Base-by-base conservation (phyloP, 371 early-diverging fungal genomes). In the Mycotypha africana region DNA sequence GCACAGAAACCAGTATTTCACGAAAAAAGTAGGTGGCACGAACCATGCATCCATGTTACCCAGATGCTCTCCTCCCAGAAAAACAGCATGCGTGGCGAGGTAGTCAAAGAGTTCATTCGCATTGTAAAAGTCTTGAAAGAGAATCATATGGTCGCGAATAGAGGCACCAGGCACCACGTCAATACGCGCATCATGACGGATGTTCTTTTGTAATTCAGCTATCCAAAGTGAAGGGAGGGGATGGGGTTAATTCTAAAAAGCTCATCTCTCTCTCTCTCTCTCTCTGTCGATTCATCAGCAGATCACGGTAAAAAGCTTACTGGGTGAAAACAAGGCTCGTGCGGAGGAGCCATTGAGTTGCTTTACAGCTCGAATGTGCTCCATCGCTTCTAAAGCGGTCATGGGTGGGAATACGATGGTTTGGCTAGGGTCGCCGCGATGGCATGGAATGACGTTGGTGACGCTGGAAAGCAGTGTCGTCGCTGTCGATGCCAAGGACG, bases 1-100 rank as follows among this genome's bases (percentile, higher is more conserved):
- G 34, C 59, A 60, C 22, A 69, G 46, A 53, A 59, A 69, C 70
- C 70, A 69, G 32, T 62, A 69, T 25, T 47, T 56, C 16, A 58
- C 42, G 9, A 62, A 45, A 30, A 69, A 69, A 7, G 36, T 39
- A 4, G 70, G 70, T 31, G 65, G 63, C 9, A 62, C 63, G 46
- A 62, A 57, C 70, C 70, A 69, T 15, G 62, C 38, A 28, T 69
- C 63, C 14, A 56, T 56, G 34, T 69, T 65, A 12, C 62, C 70
- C 12, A 65, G 40, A n/a, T n/a, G n/a, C 25, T 62, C 58, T 0
- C 70, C 70, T 4, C 70, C 70, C 24, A 69, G 37, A 31, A 69
- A 69, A 34, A 57, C 56, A 4, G 65, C 42, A 19, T 48, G 47
- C 23, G 54, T 47, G 3, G 52, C 25, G 11, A 70, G 35, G 11